These are phyloP conservation scores for Pelomyxa schiedti DNA, from an alignment of 78 protist species.

Conservation along the genomic window DNA sequence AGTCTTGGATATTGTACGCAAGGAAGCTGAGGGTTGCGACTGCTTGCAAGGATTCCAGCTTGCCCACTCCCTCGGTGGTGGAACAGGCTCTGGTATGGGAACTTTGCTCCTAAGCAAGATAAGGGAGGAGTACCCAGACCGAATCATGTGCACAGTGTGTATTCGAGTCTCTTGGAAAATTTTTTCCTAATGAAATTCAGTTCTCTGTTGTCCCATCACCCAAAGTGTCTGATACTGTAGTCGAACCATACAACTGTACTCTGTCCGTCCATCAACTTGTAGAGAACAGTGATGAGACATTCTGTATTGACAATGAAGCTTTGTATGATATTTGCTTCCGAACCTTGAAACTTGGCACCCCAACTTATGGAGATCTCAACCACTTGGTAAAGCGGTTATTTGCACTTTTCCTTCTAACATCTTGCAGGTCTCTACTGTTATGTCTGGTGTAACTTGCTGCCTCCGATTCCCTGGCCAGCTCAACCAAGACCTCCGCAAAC, in stretches of 20 bases:
- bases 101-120: slow-evolving; percentile 76
- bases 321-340: slow-evolving; percentile 91
- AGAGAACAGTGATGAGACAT: slow-evolving; percentile 90
- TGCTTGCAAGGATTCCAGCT: slow-evolving; percentile 98
- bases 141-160: slow-evolving; percentile 93
- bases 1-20: slow-evolving; percentile 92
- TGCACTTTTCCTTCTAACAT: slow-evolving; percentile 79
- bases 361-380: slow-evolving; percentile 94
- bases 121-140: slow-evolving; percentile 94
- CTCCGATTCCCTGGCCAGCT: slow-evolving; percentile 98
- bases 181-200: too few relatives aligned
- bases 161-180: too few relatives aligned
- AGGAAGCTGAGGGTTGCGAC: slow-evolving; percentile 94
- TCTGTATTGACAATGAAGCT: slow-evolving; percentile 96
- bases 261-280: slow-evolving; percentile 94
- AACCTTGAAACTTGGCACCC: slow-evolving; percentile 82
- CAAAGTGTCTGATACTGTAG: slow-evolving; percentile 93
- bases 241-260: slow-evolving; percentile 97
- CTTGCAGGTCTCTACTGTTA: slow-evolving; percentile 87
- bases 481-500: slow-evolving; percentile 92
- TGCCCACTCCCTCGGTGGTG: slow-evolving; percentile 99
- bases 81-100: slow-evolving; percentile 98
- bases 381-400: slow-evolving; percentile 93
- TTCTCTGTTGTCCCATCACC: slow-evolving; percentile 96
- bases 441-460: slow-evolving; percentile 92